Evolutionary conservation across 1,139 yeast genomes (phyloP).

Genomic region (Cylindricascospora bacillispora): DNA sequence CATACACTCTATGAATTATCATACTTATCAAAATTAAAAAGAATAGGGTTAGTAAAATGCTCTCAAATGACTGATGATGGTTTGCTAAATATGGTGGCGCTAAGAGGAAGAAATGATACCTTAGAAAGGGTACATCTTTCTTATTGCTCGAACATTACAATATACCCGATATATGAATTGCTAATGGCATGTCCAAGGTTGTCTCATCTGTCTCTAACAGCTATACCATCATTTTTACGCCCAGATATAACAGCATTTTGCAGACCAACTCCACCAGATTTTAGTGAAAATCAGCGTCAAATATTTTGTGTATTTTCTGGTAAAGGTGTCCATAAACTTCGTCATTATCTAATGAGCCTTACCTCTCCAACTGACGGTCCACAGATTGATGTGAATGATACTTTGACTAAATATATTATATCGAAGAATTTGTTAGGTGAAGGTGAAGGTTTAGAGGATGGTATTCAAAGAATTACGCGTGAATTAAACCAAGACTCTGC

Average conservation of each 20-base stretch:
- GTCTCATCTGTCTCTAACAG: slow-evolving; percentile 82
- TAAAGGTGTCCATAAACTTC: slow-evolving; percentile 63
- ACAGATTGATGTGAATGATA: slow-evolving; percentile 23
- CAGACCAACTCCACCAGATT: slow-evolving; percentile 91
- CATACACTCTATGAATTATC: slow-evolving; percentile 70
- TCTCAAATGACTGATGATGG: slow-evolving; percentile 81
- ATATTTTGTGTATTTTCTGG: slow-evolving; percentile 93
- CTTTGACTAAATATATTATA: slow-evolving; percentile 20
- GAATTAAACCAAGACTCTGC: slow-evolving; percentile 25
- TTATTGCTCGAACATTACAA: slow-evolving; percentile 71
- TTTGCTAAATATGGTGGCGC: slow-evolving; percentile 59
- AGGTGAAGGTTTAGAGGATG: slow-evolving; percentile 19
- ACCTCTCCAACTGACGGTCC: slow-evolving; percentile 26
- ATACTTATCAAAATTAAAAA: slow-evolving; percentile 62
- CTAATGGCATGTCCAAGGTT: slow-evolving; percentile 73
- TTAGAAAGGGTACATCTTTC: slow-evolving; percentile 88
- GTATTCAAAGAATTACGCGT: slow-evolving; percentile 18
- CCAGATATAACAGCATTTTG: slow-evolving; percentile 79
- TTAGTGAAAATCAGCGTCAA: slow-evolving; percentile 74
- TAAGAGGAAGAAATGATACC: slow-evolving; percentile 60
- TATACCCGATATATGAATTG: slow-evolving; percentile 58
- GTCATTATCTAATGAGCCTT: slow-evolving; percentile 43
- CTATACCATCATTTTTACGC: slow-evolving; percentile 77
- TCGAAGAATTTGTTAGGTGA: slow-evolving; percentile 17
- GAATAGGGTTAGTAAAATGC: slow-evolving; percentile 92